These are phyloP conservation scores for Mariannaea elegans DNA, from an alignment of 2,329 filamentous ascomycete species.

Conservation along the genomic window DNA sequence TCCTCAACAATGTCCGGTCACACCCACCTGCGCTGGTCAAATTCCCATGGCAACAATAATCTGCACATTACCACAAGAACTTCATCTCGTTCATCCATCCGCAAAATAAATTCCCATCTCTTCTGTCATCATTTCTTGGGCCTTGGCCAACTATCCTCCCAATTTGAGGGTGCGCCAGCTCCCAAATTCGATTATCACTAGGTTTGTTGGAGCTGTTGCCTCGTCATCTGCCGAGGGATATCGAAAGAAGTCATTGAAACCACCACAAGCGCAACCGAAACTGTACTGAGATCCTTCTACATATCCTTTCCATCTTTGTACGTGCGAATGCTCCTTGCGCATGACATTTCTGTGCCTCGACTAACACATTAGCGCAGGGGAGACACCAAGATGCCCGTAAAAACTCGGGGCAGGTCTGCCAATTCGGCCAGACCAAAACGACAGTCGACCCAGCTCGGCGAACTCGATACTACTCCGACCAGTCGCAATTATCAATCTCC, in stretches of 20 bases:
- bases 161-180: neutral
- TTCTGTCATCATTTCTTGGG: neutral
- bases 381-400: conserved; percentile 25
- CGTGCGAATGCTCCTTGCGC: neutral
- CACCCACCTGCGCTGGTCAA: neutral
- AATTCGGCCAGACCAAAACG: conserved; percentile 26
- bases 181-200: neutral
- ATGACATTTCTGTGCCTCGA: neutral
- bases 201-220: neutral
- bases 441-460: conserved; percentile 34
- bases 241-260: neutral
- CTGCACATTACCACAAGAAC: neutral
- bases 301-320: neutral
- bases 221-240: neutral
- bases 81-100: neutral
- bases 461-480: conserved; percentile 48
- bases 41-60: conserved; percentile 1
- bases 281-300: neutral
- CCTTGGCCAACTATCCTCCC: neutral
- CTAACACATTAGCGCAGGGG: neutral
- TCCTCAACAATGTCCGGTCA: conserved; percentile 10
- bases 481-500: conserved; percentile 35
- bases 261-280: neutral
- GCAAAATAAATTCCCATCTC: neutral
- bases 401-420: conserved; percentile 25